Evolutionary conservation across 768 basidiomycete genomes (phyloP).

Genomic region (Hygrocybe coccinea): DNA sequence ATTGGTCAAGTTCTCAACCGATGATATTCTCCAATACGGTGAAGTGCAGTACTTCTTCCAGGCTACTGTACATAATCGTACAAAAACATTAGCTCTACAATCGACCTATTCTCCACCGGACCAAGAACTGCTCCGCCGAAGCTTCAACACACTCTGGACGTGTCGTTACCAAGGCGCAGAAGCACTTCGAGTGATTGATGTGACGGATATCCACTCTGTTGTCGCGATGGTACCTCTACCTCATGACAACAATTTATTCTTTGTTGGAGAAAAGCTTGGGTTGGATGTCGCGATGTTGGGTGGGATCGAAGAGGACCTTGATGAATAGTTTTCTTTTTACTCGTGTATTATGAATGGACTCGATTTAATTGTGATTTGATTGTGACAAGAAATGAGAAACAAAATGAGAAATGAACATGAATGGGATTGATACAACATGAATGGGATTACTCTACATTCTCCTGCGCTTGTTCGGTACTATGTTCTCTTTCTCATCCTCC

Average conservation of each 20-base stretch:
- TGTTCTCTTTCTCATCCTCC: too few relatives aligned
- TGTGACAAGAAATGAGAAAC: too few relatives aligned
- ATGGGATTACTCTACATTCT: too few relatives aligned
- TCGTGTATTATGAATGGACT: too few relatives aligned
- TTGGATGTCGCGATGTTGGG: conserved; percentile 10
- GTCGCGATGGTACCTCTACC: conserved; percentile 24
- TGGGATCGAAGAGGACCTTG: neutral
- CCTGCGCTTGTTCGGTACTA: too few relatives aligned
- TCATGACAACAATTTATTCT: conserved; percentile 35
- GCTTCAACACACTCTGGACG: conserved; percentile 2
- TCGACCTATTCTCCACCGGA: too few relatives aligned
- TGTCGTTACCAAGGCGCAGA: conserved; percentile 12
- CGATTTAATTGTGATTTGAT: too few relatives aligned
- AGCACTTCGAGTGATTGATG: conserved; percentile 4
- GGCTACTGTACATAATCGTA: neutral
- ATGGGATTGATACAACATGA: too few relatives aligned
- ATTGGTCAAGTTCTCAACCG: neutral
- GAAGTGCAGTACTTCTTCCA: conserved; percentile 20
- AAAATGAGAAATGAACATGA: too few relatives aligned
- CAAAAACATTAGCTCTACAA: too few relatives aligned
- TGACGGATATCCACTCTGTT: conserved; percentile 15
- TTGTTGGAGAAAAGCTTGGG: conserved; percentile 40
- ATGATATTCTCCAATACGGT: neutral
- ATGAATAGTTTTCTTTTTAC: too few relatives aligned
- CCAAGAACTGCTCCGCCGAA: too few relatives aligned